Evolutionary conservation across 2,329 filamentous ascomycete species (phyloP).

Genomic region (Hypoxylon sp.): DNA sequence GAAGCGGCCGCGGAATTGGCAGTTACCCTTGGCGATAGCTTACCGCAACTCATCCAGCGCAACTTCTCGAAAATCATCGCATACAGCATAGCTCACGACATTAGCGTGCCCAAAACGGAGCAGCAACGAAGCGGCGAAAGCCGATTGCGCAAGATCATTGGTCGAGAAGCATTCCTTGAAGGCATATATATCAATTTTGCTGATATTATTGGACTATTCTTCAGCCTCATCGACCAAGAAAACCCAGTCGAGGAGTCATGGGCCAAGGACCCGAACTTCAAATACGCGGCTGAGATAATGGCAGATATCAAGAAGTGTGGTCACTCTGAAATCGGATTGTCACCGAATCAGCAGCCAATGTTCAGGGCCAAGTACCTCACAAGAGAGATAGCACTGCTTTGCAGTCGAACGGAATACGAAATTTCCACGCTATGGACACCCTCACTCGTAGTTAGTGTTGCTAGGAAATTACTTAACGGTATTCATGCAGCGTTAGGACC

Average conservation of each 20-base stretch:
- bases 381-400: constrained; percentile 83
- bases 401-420: constrained; percentile 77
- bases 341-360: constrained; percentile 86
- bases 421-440: constrained; percentile 80
- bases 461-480: constrained; percentile 82
- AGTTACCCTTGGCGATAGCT: constrained; percentile 66
- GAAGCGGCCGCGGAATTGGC: constrained; percentile 74
- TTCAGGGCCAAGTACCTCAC: constrained; percentile 85
- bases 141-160: constrained; percentile 77
- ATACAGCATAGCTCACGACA: constrained; percentile 86
- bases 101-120: constrained; percentile 61
- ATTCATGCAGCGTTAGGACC: constrained; percentile 88
- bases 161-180: constrained; percentile 73
- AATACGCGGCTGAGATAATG: constrained; percentile 74
- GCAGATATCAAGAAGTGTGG: constrained; percentile 78
- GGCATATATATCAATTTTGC: constrained; percentile 79
- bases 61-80: constrained; percentile 86
- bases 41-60: constrained; percentile 71
- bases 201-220: constrained; percentile 81
- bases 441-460: constrained; percentile 79
- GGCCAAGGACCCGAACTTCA: constrained; percentile 69
- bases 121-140: constrained; percentile 72
- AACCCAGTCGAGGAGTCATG: constrained; percentile 79
- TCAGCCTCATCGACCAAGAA: constrained; percentile 84
- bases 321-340: constrained; percentile 75